Evolutionary conservation across 371 early-diverging fungal genomes (phyloP).

Genomic region (Mortierella sp.): DNA sequence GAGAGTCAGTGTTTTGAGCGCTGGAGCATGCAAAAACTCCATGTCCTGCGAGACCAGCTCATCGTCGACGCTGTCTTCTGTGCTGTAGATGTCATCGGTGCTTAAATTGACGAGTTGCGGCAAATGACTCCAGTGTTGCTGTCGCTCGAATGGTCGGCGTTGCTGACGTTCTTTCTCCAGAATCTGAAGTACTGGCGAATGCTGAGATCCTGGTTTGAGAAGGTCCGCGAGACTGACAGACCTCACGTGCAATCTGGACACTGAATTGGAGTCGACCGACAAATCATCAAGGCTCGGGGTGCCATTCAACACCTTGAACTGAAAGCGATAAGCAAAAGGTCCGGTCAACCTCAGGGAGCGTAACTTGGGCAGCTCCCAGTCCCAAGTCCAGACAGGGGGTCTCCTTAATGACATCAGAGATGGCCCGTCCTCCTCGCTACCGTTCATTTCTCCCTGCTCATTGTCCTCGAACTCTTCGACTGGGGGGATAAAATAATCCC

Average conservation of each 20-base stretch:
- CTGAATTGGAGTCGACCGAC: neutral
- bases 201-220: neutral
- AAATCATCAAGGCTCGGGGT: neutral
- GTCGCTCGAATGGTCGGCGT: no score
- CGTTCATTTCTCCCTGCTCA: neutral
- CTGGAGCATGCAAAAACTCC: no score
- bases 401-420: neutral
- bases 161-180: neutral
- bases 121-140: no score
- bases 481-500: neutral
- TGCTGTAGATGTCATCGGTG: no score
- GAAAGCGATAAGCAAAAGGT: neutral
- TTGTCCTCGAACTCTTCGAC: neutral
- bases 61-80: no score
- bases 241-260: neutral
- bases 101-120: neutral
- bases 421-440: neutral
- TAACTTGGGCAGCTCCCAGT: neutral
- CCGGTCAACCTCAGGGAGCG: neutral
- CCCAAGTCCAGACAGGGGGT: neutral
- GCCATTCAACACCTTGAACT: neutral
- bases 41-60: no score
- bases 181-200: no score
- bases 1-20: no score
- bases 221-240: neutral